Conservation (phyloP, 768 basidiomycete genomes). For the Amanita thiersii region DNA sequence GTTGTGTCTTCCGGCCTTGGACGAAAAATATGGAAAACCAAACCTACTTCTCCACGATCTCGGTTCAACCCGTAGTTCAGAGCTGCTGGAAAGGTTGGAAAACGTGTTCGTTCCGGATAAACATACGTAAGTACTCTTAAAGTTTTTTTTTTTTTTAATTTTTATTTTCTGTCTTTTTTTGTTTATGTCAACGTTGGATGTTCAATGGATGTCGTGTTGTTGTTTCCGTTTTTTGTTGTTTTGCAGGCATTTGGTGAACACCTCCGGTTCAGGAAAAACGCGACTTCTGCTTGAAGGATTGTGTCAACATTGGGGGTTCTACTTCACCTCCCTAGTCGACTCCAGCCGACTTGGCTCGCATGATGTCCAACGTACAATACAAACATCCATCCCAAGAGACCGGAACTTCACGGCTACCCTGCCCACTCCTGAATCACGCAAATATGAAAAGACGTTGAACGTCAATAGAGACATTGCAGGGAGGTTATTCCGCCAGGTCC, state of each 20-base stretch:
- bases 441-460: slow-evolving; percentile 23
- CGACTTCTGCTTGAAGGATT: slow-evolving; percentile 35
- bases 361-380: slow-evolving; percentile 34
- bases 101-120: slow-evolving; percentile 37
- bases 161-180: slow-evolving; percentile 1
- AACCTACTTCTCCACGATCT: slow-evolving; percentile 33
- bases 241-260: slow-evolving; percentile 41
- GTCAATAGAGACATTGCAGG: slow-evolving; percentile 29
- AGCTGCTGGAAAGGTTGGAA: slow-evolving; percentile 23
- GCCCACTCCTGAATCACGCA: slow-evolving; percentile 21
- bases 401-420: slow-evolving; percentile 22
- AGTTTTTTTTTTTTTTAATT: not conserved
- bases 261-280: slow-evolving; percentile 40
- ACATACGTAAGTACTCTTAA: slow-evolving; percentile 26
- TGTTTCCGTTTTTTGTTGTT: no score
- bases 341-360: slow-evolving; percentile 34
- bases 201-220: no score
- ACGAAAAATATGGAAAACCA: slow-evolving; percentile 31
- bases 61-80: slow-evolving; percentile 25
- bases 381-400: slow-evolving; percentile 26
- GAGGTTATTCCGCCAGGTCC: slow-evolving; percentile 27
- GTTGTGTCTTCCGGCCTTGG: slow-evolving; percentile 25
- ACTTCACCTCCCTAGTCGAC: slow-evolving; percentile 37
- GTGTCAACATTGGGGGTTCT: slow-evolving; percentile 38
- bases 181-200: not conserved